These are phyloP conservation scores for Lablab purpureus DNA, from an alignment of 306 rosid genomes.

Conservation along the genomic window DNA sequence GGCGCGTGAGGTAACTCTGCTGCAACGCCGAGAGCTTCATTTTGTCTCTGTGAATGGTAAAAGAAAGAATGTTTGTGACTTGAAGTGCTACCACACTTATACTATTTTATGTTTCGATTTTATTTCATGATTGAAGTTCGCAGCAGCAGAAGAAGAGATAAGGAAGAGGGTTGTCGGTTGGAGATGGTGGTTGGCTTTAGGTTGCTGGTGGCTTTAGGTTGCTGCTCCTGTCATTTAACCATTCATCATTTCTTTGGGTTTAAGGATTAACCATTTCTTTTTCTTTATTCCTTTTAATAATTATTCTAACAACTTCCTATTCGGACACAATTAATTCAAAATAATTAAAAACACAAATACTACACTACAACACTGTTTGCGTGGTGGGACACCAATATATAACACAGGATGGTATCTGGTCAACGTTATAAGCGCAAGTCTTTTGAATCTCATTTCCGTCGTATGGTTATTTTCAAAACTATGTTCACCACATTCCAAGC, in stretches of 20 bases:
- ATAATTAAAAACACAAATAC: constrained; percentile 3
- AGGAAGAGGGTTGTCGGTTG: constrained; percentile 31
- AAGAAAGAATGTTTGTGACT: constrained; percentile 32
- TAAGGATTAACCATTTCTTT: constrained; percentile 48
- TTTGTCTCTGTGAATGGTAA: not conserved
- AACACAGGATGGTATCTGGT: too few species aligned
- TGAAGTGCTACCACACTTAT: not conserved
- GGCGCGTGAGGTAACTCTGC: constrained; percentile 82
- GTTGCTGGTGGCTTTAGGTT: constrained; percentile 45
- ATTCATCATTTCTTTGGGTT: constrained; percentile 61
- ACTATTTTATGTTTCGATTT: constrained; percentile 22
- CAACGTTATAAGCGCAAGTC: constrained; percentile 17
- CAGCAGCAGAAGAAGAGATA: constrained; percentile 8
- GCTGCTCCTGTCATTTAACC: constrained; percentile 50
- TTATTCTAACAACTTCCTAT: constrained; percentile 34
- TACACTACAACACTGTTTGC: not conserved
- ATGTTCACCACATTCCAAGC: constrained; percentile 15
- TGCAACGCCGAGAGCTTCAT: constrained; percentile 96
- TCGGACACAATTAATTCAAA: constrained; percentile 28
- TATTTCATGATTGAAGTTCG: constrained; percentile 39
- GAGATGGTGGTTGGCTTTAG: constrained; percentile 45
- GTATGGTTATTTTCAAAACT: not conserved
- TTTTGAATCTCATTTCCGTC: constrained; percentile 1
- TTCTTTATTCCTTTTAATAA: not conserved
- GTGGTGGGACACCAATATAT: too few species aligned